Percentiles rank a stretch among this genome's conserved stretches.
phyloP scores from a whole-genome alignment of 768 basidiomycete species.

The Agaricus subrufescens region DNA sequence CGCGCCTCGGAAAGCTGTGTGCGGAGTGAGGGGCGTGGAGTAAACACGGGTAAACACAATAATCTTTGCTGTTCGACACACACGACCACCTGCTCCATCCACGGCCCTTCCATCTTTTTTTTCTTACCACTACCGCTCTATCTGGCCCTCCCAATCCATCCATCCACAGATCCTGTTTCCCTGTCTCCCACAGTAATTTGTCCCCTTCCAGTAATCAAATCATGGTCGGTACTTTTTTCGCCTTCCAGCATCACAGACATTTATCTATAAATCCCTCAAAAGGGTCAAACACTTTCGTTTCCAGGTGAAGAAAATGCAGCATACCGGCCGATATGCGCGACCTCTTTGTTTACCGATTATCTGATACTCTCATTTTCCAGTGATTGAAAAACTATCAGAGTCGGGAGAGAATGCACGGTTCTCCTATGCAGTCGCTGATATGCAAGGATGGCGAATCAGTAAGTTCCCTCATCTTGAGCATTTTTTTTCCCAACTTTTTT shows the following conservation, averaged over 20 bases:
- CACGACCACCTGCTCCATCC: conserved; percentile 33
- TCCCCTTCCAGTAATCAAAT: conserved; percentile 10
- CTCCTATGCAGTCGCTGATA: conserved; percentile 81
- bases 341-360: conserved; percentile 1
- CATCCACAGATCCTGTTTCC: conserved; percentile 5
- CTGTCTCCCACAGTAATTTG: neutral
- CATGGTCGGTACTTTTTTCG: conserved; percentile 27
- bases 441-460: conserved; percentile 99
- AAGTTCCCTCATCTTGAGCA: conserved; percentile 32
- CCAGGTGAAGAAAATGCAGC: conserved; percentile 47
- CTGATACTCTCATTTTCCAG: conserved; percentile 32
- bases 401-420: conserved; percentile 66
- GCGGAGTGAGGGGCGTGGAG: neutral
- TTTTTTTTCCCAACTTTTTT: neutral
- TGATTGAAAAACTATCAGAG: conserved; percentile 77
- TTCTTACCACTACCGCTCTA: conserved; percentile 9
- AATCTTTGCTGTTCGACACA: conserved; percentile 20
- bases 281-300: conserved; percentile 86
- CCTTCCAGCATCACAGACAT: conserved; percentile 9
- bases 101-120: conserved; percentile 11
- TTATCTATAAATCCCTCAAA: conserved; percentile 14
- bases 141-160: conserved; percentile 5
- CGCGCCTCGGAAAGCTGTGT: neutral
- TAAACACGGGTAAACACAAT: conserved; percentile 27
- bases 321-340: conserved; percentile 11